Evolutionary conservation across 2,329 filamentous ascomycete species (phyloP).

Genomic region (Beauveria rudraprayagi): DNA sequence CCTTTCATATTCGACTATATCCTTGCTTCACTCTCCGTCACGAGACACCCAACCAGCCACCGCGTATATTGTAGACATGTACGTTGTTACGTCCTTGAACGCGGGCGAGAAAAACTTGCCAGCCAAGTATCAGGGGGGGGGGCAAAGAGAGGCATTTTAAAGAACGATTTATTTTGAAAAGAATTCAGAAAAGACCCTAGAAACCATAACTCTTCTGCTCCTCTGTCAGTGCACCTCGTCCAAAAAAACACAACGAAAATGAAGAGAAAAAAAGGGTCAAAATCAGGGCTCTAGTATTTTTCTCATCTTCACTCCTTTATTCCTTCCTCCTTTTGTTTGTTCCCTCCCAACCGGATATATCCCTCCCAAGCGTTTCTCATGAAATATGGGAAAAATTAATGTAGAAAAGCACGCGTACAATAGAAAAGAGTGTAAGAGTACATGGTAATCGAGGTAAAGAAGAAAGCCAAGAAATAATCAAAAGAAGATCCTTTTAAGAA

Average conservation of each 20-base stretch:
- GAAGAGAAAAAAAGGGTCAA: too few species aligned
- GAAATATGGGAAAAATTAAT: neutral
- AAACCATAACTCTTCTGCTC: neutral
- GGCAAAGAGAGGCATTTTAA: too few species aligned
- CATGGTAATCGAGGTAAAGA: neutral
- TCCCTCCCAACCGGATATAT: too few species aligned
- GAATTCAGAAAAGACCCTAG: neutral
- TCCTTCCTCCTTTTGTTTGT: too few species aligned
- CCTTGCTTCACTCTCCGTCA: too few species aligned
- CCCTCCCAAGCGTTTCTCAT: neutral
- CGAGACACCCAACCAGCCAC: neutral
- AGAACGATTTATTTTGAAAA: neutral
- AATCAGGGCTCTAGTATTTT: neutral
- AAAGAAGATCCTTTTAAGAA: neutral
- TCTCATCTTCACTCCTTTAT: neutral
- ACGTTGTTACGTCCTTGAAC: too few species aligned
- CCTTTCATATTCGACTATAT: too few species aligned
- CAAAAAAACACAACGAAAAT: neutral
- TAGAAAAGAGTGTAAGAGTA: neutral
- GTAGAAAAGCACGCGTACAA: too few species aligned
- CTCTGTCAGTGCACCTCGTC: neutral
- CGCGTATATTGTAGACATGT: neutral
- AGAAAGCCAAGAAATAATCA: neutral
- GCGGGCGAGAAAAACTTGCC: too few species aligned
- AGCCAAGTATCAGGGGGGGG: too few species aligned